phyloP scores from a whole-genome alignment of 2,329 filamentous ascomycete species.

The Claviceps pazoutovae region DNA sequence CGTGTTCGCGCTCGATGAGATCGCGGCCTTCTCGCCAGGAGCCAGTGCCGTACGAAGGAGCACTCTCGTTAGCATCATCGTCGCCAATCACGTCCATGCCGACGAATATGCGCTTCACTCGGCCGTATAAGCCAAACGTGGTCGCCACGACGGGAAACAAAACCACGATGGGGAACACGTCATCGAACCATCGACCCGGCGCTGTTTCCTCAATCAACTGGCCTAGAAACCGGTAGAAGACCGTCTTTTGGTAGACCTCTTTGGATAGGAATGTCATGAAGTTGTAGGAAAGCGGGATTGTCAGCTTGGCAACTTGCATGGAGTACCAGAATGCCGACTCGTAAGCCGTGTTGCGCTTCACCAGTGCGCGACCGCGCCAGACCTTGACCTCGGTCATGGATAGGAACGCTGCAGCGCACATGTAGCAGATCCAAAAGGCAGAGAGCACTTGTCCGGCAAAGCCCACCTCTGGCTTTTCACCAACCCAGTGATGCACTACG shows the following conservation, averaged over 20 bases:
- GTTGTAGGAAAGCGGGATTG: conserved; percentile 88
- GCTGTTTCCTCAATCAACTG: conserved; percentile 69
- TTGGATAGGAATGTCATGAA: conserved; percentile 80
- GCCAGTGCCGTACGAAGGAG: conserved; percentile 56
- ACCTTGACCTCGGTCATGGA: conserved; percentile 88
- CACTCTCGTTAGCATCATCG: conserved; percentile 41
- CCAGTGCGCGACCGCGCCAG: conserved; percentile 90
- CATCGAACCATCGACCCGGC: conserved; percentile 71
- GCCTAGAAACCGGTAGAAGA: conserved; percentile 81
- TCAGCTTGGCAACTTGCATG: conserved; percentile 80
- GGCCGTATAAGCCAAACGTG: conserved; percentile 79
- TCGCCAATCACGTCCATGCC: conserved; percentile 62
- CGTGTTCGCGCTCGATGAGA: conserved; percentile 75
- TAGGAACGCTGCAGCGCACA: conserved; percentile 79
- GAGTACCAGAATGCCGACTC: conserved; percentile 96
- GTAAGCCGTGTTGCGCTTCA: conserved; percentile 78
- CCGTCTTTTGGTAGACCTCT: conserved; percentile 59
- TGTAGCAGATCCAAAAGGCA: conserved; percentile 84
- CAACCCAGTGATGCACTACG: conserved; percentile 62
- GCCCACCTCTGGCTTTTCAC: conserved; percentile 60
- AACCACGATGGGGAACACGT: conserved; percentile 78
- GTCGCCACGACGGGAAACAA: conserved; percentile 75
- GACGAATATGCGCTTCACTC: conserved; percentile 66
- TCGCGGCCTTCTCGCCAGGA: conserved; percentile 86
- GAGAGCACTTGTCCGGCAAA: conserved; percentile 79